Conservation (phyloP, 208 protist species). For the Crithidia sp. region DNA sequence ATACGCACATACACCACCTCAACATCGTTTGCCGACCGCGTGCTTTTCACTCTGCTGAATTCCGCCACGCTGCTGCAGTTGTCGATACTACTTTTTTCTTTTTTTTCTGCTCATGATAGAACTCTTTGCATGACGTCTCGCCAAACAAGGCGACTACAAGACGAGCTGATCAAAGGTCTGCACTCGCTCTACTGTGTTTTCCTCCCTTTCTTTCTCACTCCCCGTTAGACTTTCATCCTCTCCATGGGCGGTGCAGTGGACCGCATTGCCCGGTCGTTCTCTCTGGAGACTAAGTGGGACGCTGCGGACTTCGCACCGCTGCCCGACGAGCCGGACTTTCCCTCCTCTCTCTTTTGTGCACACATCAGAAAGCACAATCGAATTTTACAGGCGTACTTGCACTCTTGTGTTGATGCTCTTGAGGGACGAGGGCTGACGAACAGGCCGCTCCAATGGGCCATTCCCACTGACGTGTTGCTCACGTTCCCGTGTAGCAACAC, state of each 20-base stretch:
- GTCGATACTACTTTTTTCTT: too few relatives aligned
- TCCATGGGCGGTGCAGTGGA: slow-evolving; percentile 1
- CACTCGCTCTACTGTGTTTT: background rate
- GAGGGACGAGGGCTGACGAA: background rate
- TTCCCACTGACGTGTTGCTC: background rate
- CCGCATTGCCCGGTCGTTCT: background rate
- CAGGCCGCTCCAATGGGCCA: background rate
- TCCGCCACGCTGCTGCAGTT: too few relatives aligned
- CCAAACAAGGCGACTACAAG: too few relatives aligned
- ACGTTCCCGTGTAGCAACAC: background rate
- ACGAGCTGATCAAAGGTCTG: too few relatives aligned
- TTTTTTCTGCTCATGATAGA: too few relatives aligned
- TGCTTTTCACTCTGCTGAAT: too few relatives aligned
- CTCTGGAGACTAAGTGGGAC: background rate
- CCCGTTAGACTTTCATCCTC: too few relatives aligned
- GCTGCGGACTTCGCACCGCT: background rate
- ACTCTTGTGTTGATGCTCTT: background rate
- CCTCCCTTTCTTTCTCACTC: background rate
- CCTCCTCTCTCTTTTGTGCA: too few relatives aligned
- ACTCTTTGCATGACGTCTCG: too few relatives aligned
- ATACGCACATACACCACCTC: too few relatives aligned
- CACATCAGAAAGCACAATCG: background rate
- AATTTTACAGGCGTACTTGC: background rate
- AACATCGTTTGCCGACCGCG: too few relatives aligned
- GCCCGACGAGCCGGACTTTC: background rate